phyloP scores from a whole-genome alignment of 306 rosid species.

The Datisca glomerata region DNA sequence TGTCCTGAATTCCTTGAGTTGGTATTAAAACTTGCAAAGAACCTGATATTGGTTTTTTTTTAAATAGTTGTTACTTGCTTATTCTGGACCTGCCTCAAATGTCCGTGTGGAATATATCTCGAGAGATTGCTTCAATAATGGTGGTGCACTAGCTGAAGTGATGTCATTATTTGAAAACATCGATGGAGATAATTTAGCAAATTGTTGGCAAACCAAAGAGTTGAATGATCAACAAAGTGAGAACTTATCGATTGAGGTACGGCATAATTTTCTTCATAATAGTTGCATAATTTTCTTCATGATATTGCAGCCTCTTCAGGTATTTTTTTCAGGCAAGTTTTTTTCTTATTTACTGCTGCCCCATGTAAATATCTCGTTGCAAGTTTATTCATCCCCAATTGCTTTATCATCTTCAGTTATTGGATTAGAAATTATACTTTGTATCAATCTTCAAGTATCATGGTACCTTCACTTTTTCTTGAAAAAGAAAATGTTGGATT shows the following conservation, averaged over 20 bases:
- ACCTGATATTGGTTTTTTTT: no score
- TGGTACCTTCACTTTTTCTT: no score
- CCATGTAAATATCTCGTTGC: background rate
- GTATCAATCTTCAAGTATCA: no score
- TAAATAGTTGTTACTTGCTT: slow-evolving; percentile 54
- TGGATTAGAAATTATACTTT: no score
- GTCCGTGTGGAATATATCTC: slow-evolving; percentile 69
- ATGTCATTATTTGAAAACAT: slow-evolving; percentile 52
- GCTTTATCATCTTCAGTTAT: slow-evolving; percentile 6
- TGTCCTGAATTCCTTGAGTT: no score
- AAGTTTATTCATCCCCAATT: background rate
- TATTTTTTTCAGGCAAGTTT: no score
- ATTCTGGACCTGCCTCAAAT: slow-evolving; percentile 90
- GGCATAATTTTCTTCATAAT: slow-evolving; percentile 5
- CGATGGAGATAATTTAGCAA: slow-evolving; percentile 21
- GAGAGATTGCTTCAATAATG: slow-evolving; percentile 47
- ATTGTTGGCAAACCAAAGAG: slow-evolving; percentile 21
- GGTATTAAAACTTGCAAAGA: no score
- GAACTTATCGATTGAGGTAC: slow-evolving; percentile 53
- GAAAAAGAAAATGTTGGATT: no score
- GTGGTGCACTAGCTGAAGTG: slow-evolving; percentile 86
- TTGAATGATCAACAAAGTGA: slow-evolving; percentile 23
- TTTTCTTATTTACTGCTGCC: slow-evolving; percentile 8
- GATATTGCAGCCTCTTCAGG: no score
- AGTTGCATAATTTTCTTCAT: no score